Base-by-base conservation (phyloP, 192 early-diverging fungal species). In the Coemansia sp. region DNA sequence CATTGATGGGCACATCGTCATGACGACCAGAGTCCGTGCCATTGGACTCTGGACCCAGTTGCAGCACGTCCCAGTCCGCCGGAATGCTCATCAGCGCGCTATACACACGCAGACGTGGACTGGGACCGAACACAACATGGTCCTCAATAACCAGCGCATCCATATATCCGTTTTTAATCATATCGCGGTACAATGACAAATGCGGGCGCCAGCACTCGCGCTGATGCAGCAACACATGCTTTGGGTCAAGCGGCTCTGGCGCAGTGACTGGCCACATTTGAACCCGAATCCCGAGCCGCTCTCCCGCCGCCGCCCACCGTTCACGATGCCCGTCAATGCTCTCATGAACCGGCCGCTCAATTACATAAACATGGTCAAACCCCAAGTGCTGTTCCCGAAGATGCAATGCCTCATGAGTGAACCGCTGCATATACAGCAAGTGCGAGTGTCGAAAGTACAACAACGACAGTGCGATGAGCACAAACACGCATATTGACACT, bases 121-220 rank as follows among this genome's bases (percentile, higher is more conserved):
- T 74, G 17, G 77, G 55, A 2, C 77, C 77, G 41, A 70, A 67
- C 56, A 62, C 72, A 17, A 80, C 77, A 51, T 73, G 70, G 57
- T 76, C 79, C 65, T 81, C 79, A 35, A 81, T 53, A 19, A 81
- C 68, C 43, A 81, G 63, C 53, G 79, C 79, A 23, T 75, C 74
- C 73, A 70, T 66, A 27, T 65, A 49, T 8, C 69, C 79, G 50
- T 66, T 62, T 12, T 58, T 63, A 2, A 65, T 56, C 12, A 81
- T 70, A 37, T 81, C 79, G 14, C 70, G 69, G 58, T 73, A 76
- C 19, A 81, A 66, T 17, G 64, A 52, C 57, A 65, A 57, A 37
- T 81, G 79, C 22, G 79, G 69, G 19, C 70, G 69, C 79, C 79
- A 81, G 70, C 79, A 81, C 64, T 69, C 73, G 64, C 70, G 73